phyloP scores from a whole-genome alignment of 1,284 basidiomycete genomes.

The Ganoderma lucidum region DNA sequence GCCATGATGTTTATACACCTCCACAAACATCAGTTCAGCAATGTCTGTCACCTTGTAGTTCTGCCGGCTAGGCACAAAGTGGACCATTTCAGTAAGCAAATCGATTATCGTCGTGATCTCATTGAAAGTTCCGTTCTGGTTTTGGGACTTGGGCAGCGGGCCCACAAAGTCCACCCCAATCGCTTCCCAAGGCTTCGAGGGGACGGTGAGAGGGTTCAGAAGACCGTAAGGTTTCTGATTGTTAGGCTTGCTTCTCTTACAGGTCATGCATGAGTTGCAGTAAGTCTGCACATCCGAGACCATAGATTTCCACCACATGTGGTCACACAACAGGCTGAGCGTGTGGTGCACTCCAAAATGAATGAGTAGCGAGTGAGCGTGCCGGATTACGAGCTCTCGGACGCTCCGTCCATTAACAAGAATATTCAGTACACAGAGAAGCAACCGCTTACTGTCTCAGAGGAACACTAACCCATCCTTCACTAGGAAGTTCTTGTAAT shows the following conservation, averaged over 20 bases:
- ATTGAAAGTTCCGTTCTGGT: conserved; percentile 11
- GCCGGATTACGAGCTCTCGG: conserved; percentile 38
- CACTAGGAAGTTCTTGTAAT: conserved; percentile 28
- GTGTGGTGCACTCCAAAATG: conserved; percentile 39
- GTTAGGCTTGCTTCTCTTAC: conserved; percentile 33
- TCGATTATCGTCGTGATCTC: conserved; percentile 42
- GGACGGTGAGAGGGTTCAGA: conserved; percentile 29
- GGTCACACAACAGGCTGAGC: conserved; percentile 31
- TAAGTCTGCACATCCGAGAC: conserved; percentile 31
- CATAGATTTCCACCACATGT: conserved; percentile 42
- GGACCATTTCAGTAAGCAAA: conserved; percentile 43
- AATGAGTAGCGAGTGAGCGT: conserved; percentile 39
- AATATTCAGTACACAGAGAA: conserved; percentile 38
- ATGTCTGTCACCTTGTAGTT: conserved; percentile 44
- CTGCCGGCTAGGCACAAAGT: conserved; percentile 37
- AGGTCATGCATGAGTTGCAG: conserved; percentile 37
- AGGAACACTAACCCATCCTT: conserved; percentile 31
- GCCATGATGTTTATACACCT: conserved; percentile 49
- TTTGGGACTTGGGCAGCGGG: conserved; percentile 41
- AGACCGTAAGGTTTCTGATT: conserved; percentile 37
- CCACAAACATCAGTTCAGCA: conserved; percentile 47
- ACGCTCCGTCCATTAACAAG: conserved; percentile 27
- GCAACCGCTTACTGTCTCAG: not conserved
- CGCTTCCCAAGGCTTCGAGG: conserved; percentile 36
- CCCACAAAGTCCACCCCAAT: conserved; percentile 48